Evolutionary conservation across 139 green algal species (phyloP).

Genomic region (Eudorina sp.): DNA sequence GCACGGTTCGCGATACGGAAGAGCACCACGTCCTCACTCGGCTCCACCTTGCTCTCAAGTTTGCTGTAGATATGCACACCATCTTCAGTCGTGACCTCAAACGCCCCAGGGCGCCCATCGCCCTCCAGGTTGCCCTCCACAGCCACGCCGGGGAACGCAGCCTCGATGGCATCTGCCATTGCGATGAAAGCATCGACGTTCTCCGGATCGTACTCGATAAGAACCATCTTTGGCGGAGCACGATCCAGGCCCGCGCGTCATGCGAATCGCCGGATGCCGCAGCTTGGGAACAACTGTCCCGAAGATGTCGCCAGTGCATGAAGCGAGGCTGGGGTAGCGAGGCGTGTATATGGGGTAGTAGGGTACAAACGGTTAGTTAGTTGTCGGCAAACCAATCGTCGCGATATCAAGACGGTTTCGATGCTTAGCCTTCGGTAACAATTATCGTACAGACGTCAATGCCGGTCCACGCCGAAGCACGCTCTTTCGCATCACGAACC

Average conservation of each 20-base stretch:
- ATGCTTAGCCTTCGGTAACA: no score
- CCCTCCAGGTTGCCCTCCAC: conserved; percentile 66
- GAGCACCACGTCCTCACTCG: conserved; percentile 10
- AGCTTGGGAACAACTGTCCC: neutral
- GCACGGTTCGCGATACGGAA: conserved; percentile 33
- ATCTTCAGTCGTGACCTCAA: conserved; percentile 58
- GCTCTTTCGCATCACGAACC: no score
- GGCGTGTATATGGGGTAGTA: no score
- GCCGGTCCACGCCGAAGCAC: no score
- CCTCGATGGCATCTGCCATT: conserved; percentile 69
- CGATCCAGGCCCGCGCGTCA: conserved; percentile 61
- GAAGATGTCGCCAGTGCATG: no score
- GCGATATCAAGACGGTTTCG: no score
- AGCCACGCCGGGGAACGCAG: conserved; percentile 56
- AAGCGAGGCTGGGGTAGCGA: no score
- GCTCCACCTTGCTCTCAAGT: conserved; percentile 33
- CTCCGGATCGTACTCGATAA: conserved; percentile 64
- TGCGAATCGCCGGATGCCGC: conserved; percentile 20
- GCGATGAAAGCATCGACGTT: conserved; percentile 62
- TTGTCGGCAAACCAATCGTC: no score
- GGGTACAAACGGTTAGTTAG: no score
- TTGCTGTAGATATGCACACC: conserved; percentile 58
- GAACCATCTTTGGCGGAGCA: conserved; percentile 56
- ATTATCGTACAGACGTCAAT: no score
- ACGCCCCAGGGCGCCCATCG: conserved; percentile 59